Conservation (phyloP, 2,329 filamentous ascomycete genomes). For the Trichoderma hamatum region DNA sequence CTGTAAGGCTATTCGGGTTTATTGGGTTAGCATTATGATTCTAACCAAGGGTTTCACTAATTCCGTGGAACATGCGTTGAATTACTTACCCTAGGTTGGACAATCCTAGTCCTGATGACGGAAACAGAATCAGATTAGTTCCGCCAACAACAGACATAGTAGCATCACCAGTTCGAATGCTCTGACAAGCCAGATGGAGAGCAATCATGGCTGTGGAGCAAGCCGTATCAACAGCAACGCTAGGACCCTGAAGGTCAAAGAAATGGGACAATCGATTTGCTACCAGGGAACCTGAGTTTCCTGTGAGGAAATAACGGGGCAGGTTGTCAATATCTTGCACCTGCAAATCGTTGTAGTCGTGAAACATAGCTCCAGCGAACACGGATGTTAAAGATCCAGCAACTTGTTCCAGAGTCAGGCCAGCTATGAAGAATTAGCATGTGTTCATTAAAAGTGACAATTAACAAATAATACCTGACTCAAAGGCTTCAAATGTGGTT, state of each 20-base stretch:
- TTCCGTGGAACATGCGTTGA: neutral
- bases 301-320: neutral
- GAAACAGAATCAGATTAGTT: constrained; percentile 29
- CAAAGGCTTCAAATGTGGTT: constrained; percentile 15
- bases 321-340: constrained; percentile 3
- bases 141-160: constrained; percentile 25
- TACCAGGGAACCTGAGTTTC: constrained; percentile 1
- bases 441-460: neutral
- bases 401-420: neutral
- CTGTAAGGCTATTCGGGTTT: neutral
- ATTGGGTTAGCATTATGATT: neutral
- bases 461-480: neutral
- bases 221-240: constrained; percentile 21
- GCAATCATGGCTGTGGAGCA: constrained; percentile 18
- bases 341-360: constrained; percentile 5
- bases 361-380: constrained; percentile 12
- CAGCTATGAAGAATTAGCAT: neutral
- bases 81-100: neutral
- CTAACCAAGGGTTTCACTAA: neutral
- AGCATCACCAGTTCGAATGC: constrained; percentile 2
- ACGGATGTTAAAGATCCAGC: neutral
- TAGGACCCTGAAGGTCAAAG: constrained; percentile 20
- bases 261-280: constrained; percentile 25
- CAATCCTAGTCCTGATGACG: neutral
- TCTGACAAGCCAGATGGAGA: constrained; percentile 12